Percentiles rank a stretch among this genome's conserved stretches.
phyloP scores from a whole-genome alignment of 2,329 filamentous ascomycete species.

The Didymella lethalis region DNA sequence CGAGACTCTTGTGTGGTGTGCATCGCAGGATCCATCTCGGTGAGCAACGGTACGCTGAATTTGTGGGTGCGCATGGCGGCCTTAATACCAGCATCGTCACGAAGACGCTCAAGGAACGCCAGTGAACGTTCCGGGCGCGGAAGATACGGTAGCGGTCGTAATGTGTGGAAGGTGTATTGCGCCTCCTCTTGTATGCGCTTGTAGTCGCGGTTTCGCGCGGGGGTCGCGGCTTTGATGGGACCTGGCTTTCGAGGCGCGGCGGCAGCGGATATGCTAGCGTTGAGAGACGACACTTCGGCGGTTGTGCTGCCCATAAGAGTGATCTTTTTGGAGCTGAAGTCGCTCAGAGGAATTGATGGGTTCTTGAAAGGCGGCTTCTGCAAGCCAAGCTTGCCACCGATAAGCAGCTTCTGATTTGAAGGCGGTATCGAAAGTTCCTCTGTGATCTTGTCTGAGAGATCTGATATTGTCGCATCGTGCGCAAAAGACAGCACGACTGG shows the following conservation, averaged over 20 bases:
- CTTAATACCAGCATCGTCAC: constrained; percentile 84
- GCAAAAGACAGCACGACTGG: constrained; percentile 59
- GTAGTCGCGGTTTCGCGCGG: constrained; percentile 54
- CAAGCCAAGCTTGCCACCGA: constrained; percentile 70
- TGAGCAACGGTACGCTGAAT: constrained; percentile 84
- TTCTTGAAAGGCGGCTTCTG: constrained; percentile 71
- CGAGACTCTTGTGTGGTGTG: constrained; percentile 85
- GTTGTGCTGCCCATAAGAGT: constrained; percentile 70
- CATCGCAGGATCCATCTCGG: constrained; percentile 91
- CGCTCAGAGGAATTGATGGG: constrained; percentile 58
- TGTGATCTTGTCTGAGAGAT: constrained; percentile 68
- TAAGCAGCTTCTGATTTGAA: constrained; percentile 71
- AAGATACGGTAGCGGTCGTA: constrained; percentile 79
- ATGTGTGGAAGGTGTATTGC: constrained; percentile 80
- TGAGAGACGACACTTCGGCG: constrained; percentile 65
- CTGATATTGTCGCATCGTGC: constrained; percentile 59
- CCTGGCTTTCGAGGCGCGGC: constrained; percentile 50
- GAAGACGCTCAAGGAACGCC: constrained; percentile 76
- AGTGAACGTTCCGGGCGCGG: constrained; percentile 76
- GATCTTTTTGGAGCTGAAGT: constrained; percentile 66
- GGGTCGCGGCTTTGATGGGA: constrained; percentile 53
- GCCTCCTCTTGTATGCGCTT: constrained; percentile 64
- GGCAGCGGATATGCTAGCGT: constrained; percentile 51
- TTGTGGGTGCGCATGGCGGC: constrained; percentile 82
- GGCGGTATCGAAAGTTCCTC: constrained; percentile 65